phyloP scores from a whole-genome alignment of 768 basidiomycete species.

The Scleroderma bovista region DNA sequence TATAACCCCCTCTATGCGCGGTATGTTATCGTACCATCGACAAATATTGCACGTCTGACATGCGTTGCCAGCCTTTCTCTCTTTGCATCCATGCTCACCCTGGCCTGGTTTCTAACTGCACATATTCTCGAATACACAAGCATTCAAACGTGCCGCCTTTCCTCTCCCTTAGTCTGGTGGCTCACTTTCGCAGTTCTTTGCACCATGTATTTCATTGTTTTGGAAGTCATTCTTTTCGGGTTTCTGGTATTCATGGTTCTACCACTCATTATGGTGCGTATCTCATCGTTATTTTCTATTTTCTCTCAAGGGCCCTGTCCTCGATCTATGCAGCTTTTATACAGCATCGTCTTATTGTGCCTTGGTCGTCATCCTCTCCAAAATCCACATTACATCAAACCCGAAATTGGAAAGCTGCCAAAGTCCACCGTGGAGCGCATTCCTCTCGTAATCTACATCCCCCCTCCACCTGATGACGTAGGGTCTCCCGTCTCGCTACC shows the following conservation, averaged over 20 bases:
- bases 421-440: conserved; percentile 71
- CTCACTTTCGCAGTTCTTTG: conserved; percentile 75
- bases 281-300: too few species aligned
- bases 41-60: conserved; percentile 9
- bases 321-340: conserved; percentile 47
- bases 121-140: conserved; percentile 79
- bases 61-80: conserved; percentile 45
- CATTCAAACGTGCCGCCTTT: conserved; percentile 61
- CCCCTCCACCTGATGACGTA: conserved; percentile 57
- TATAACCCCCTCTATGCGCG: conserved; percentile 25
- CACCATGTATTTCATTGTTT: conserved; percentile 70
- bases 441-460: conserved; percentile 82
- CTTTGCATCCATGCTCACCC: conserved; percentile 61
- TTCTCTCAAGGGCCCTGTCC: background rate
- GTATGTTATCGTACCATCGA: conserved; percentile 11
- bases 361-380: conserved; percentile 77
- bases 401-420: conserved; percentile 72
- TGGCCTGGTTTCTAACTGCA: conserved; percentile 79
- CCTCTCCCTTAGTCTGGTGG: conserved; percentile 85
- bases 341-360: conserved; percentile 75
- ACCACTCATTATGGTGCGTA: conserved; percentile 70
- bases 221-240: conserved; percentile 69
- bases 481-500: conserved; percentile 38
- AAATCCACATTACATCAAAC: conserved; percentile 66
- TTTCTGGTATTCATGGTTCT: conserved; percentile 74